A percentile compares a stretch with the other conserved stretches of the same genome.
Evolutionary conservation across 2,329 filamentous ascomycete species (phyloP).

Genomic region (Dactylella cylindrospora): DNA sequence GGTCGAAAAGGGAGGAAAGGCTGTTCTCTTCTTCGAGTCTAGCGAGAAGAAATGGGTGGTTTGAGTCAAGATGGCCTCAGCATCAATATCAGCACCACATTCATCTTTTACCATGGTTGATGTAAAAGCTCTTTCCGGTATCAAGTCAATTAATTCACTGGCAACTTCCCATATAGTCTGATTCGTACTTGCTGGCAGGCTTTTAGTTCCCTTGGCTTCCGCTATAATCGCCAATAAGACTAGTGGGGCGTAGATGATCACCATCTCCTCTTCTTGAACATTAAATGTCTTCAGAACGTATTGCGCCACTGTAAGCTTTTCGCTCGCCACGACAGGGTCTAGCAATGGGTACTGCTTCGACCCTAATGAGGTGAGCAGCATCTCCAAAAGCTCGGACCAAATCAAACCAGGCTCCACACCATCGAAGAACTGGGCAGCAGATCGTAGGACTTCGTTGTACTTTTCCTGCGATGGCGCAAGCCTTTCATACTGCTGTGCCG

Average conservation of each 20-base stretch:
- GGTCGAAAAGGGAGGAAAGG: conserved; percentile 38
- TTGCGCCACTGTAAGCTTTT: conserved; percentile 57
- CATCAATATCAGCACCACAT: conserved; percentile 16
- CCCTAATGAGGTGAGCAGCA: conserved; percentile 59
- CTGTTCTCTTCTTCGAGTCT: conserved; percentile 34
- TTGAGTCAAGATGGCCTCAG: conserved; percentile 15
- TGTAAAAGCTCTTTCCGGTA: conserved; percentile 66
- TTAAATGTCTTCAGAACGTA: conserved; percentile 91
- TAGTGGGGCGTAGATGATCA: conserved; percentile 78
- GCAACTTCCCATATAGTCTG: conserved; percentile 60
- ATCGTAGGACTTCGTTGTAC: conserved; percentile 83
- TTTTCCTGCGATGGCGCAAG: conserved; percentile 66
- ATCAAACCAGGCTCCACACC: conserved; percentile 93
- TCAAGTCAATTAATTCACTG: conserved; percentile 57
- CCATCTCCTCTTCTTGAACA: conserved; percentile 92
- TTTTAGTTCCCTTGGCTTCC: conserved; percentile 49
- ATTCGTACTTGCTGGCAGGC: conserved; percentile 51
- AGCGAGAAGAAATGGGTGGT: conserved; percentile 43
- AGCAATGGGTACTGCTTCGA: conserved; percentile 57
- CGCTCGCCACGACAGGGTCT: conserved; percentile 54
- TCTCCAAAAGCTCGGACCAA: conserved; percentile 75
- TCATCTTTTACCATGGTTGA: conserved; percentile 45
- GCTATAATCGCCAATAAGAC: conserved; percentile 66
- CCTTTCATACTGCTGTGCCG: conserved; percentile 72
- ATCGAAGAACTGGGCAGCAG: conserved; percentile 94